Conservation (phyloP, 352 stramenopile genomes). For the Globisporangium parvum region DNA sequence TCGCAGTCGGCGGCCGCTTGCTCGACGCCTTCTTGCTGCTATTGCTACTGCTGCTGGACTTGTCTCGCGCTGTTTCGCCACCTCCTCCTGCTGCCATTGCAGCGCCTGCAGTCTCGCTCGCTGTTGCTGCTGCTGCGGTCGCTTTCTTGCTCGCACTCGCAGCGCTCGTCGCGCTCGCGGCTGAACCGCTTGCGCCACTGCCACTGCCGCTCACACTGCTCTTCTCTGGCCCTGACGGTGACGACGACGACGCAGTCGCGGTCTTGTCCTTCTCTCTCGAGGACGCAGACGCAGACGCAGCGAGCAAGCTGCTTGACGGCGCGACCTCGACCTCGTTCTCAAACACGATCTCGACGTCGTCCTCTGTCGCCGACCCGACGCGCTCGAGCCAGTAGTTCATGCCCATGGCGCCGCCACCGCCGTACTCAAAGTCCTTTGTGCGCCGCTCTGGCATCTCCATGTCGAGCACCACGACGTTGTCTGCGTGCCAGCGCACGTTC, state of each 20-base stretch:
- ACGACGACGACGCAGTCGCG: no score
- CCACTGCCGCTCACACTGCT: neutral
- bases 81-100: neutral
- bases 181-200: neutral
- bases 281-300: conserved; percentile 2
- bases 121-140: no score
- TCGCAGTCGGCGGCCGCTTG: neutral
- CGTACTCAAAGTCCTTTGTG: conserved; percentile 74
- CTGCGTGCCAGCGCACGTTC: conserved; percentile 84
- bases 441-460: conserved; percentile 84
- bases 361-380: no score
- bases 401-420: conserved; percentile 23
- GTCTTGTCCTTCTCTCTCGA: conserved; percentile 10
- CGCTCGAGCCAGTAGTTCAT: no score
- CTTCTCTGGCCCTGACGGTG: neutral
- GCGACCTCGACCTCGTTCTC: no score
- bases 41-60: neutral
- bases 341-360: no score
- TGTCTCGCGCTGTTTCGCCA: neutral
- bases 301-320: conserved; percentile 11
- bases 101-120: neutral
- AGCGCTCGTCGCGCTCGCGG: neutral
- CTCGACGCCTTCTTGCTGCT: neutral
- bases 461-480: conserved; percentile 89
- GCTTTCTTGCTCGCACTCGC: neutral